Evolutionary conservation across 257 asterid genomes (phyloP).

Genomic region (Primulina eburnea): DNA sequence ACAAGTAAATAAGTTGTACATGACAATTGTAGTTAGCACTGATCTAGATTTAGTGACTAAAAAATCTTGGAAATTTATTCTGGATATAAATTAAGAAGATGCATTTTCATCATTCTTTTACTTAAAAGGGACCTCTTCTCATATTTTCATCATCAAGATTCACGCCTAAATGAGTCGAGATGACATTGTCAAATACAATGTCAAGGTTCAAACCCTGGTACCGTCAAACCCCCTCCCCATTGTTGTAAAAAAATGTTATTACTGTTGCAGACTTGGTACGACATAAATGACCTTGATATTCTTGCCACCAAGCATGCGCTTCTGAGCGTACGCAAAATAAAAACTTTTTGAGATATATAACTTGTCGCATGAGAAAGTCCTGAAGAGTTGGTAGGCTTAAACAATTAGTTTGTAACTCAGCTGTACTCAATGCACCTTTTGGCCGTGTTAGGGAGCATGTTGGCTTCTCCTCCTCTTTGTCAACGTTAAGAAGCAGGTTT

Average conservation of each 20-base stretch:
- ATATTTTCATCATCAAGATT: not conserved
- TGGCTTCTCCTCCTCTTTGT: slow-evolving; percentile 44
- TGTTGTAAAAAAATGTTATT: not conserved
- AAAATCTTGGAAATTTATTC: not conserved
- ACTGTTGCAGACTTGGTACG: not conserved
- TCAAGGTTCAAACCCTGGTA: too few species aligned
- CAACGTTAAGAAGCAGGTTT: slow-evolving; percentile 33
- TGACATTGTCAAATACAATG: too few species aligned
- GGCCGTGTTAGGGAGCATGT: slow-evolving; percentile 51
- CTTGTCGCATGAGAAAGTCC: not conserved
- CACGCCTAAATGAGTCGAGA: not conserved
- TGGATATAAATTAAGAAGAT: too few species aligned
- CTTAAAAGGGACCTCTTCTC: not conserved
- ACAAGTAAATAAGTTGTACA: not conserved
- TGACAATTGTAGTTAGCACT: not conserved
- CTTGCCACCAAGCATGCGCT: not conserved
- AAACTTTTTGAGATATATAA: not conserved
- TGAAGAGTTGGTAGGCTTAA: not conserved
- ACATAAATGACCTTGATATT: slow-evolving; percentile 11
- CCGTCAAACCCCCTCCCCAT: too few species aligned
- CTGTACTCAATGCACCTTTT: slow-evolving; percentile 47
- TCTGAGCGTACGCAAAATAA: not conserved
- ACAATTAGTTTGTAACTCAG: not conserved
- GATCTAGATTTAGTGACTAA: not conserved
- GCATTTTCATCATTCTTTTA: not conserved